phyloP scores from a whole-genome alignment of 169 alveolate species.

The Babesia ovis region DNA sequence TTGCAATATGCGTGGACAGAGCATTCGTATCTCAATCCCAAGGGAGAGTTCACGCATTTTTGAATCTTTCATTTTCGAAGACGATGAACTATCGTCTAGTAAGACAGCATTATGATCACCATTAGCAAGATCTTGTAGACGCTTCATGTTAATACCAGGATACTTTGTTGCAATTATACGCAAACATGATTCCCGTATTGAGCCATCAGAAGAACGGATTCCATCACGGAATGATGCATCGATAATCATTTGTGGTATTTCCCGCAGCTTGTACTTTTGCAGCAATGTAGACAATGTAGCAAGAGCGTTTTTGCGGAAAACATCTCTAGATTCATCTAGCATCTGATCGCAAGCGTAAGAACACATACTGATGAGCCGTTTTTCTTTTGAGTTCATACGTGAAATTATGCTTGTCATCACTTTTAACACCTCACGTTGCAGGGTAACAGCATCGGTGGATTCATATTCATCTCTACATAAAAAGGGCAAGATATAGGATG shows the following conservation, averaged over 20 bases:
- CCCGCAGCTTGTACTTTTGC: slow-evolving; percentile 26
- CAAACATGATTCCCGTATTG: slow-evolving; percentile 28
- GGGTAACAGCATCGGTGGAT: slow-evolving; percentile 37
- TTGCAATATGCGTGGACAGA: slow-evolving; percentile 54
- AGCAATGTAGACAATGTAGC: slow-evolving; percentile 27
- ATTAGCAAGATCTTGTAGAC: slow-evolving; percentile 35
- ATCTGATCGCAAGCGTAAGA: slow-evolving; percentile 36
- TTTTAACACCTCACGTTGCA: slow-evolving; percentile 42
- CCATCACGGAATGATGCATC: slow-evolving; percentile 36
- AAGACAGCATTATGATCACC: slow-evolving; percentile 9
- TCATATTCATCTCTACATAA: background rate
- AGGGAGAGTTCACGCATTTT: slow-evolving; percentile 19
- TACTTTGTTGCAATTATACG: slow-evolving; percentile 5
- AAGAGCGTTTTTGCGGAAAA: slow-evolving; percentile 27
- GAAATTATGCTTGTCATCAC: slow-evolving; percentile 19
- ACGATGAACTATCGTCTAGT: background rate
- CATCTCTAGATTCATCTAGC: slow-evolving; percentile 9
- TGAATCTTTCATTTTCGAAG: background rate
- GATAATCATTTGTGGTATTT: background rate
- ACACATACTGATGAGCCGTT: background rate
- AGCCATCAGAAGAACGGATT: slow-evolving; percentile 29
- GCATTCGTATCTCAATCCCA: slow-evolving; percentile 51
- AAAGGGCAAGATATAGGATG: slow-evolving; percentile 7
- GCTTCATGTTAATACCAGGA: slow-evolving; percentile 29
- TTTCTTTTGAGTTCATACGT: slow-evolving; percentile 13